Percentiles rank a stretch among this genome's conserved stretches.
Conservation (phyloP, 306 rosid species). For the Castanopsis chinensis region DNA sequence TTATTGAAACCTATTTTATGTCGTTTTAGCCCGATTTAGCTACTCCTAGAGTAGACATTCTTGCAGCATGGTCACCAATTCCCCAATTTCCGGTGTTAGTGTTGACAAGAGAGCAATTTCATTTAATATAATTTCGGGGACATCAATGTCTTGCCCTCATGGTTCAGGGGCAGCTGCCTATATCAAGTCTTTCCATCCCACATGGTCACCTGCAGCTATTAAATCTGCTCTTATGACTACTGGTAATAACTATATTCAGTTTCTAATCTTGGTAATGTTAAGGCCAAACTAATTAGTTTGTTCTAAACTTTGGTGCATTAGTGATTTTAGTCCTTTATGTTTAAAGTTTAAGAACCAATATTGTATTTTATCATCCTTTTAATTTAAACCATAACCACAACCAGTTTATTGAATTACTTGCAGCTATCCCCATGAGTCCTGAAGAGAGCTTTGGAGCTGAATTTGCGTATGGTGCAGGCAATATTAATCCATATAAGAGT, state of each 20-base stretch:
- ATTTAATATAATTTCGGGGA: slow-evolving; percentile 20
- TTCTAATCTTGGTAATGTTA: not conserved
- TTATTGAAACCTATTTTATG: no score
- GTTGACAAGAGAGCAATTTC: slow-evolving; percentile 17
- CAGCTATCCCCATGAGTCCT: slow-evolving; percentile 33
- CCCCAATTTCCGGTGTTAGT: not conserved
- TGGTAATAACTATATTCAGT: not conserved
- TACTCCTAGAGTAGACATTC: slow-evolving; percentile 39
- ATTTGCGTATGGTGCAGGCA: slow-evolving; percentile 48
- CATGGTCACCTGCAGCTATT: slow-evolving; percentile 51
- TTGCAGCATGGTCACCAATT: slow-evolving; percentile 39
- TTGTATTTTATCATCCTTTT: not conserved
- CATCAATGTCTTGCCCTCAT: slow-evolving; percentile 68
- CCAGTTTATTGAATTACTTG: not conserved
- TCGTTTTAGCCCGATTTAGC: slow-evolving; percentile 39
- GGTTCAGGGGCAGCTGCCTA: slow-evolving; percentile 36
- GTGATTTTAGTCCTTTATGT: no score
- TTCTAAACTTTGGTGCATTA: no score
- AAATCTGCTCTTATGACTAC: slow-evolving; percentile 53
- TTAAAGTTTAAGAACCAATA: no score
- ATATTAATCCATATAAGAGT: slow-evolving; percentile 33
- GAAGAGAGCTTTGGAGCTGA: slow-evolving; percentile 22
- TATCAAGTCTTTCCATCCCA: slow-evolving; percentile 47
- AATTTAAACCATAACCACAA: not conserved
- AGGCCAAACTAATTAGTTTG: no score